Evolutionary conservation across 768 basidiomycete species (phyloP).

Genomic region (Boletus rufocinnamomeus): DNA sequence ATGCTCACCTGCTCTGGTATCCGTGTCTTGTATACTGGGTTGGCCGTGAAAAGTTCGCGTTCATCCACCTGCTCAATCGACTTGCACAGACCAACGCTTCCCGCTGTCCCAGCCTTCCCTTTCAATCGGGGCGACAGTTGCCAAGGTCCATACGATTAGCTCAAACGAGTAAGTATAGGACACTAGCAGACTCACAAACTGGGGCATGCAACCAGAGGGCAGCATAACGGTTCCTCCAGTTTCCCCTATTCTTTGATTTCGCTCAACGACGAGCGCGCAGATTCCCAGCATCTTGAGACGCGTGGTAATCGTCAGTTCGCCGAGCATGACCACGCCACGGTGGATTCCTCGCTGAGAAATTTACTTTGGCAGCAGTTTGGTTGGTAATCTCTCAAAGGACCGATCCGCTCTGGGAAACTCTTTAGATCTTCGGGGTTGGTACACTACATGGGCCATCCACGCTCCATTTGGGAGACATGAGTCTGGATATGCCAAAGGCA

Average conservation of each 20-base stretch:
- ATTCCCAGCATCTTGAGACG: background rate
- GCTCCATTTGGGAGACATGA: background rate
- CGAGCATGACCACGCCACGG: background rate
- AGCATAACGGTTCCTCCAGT: background rate
- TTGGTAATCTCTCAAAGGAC: background rate
- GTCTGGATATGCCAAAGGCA: background rate
- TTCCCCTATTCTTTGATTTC: background rate
- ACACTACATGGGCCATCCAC: background rate
- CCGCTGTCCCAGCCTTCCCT: background rate
- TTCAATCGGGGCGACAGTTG: background rate
- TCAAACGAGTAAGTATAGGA: background rate
- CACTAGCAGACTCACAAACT: background rate
- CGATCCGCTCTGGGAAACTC: background rate
- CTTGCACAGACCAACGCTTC: background rate
- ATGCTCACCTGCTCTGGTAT: conserved; percentile 42
- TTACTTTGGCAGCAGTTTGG: background rate
- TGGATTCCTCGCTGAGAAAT: background rate
- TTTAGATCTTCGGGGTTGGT: background rate
- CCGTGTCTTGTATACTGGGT: conserved; percentile 44
- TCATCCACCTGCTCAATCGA: background rate
- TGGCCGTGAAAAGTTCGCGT: background rate
- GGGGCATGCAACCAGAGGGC: background rate
- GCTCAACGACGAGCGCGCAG: background rate
- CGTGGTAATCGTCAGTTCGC: background rate
- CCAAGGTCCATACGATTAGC: background rate